Base-by-base conservation (phyloP, 176 grass and related monocot genomes). In the Elymus sibiricus region DNA sequence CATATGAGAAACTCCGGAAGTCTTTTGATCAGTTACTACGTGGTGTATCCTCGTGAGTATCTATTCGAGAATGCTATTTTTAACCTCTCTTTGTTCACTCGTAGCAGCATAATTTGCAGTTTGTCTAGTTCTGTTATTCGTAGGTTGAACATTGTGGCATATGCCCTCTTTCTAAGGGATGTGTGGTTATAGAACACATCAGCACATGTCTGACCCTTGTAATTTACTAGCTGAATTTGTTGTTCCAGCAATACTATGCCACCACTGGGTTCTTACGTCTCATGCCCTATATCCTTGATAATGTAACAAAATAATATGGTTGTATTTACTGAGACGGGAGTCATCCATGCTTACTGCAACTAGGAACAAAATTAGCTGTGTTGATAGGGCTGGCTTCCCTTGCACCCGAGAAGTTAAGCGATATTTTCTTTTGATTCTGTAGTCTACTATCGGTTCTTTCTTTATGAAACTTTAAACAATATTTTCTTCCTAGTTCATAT, bases 1-100 rank as follows among this genome's bases (percentile, higher is more conserved):
- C 97, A 37, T 99, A 99, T 88, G 97, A 99, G 84, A 99, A 99
- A 39, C 97, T 92, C 76, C 84, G 97, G 62, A 99, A 96, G 29
- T 93, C 97, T 83, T 96, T 92, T 78, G 97, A 99, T 90, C 92
- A 99, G 77, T 91, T 94, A 81, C 87, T 96, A 85, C 97, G 94
- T 79, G 94, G 92, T 64, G 94, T 99, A 82, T 97, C 94, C 84
- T 92, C 83, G 97, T 99, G 80, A 93, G 97, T 93, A 90, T 55
- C 16, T 69, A 70, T 86, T 39, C 55, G 37, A 60, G 53, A 49
- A 28, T 34, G 14, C 1, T 62, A 26, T 25, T 79, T 27, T 70
- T 38, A 78, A 38, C n/a, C 19, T 77, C 24, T 79, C 70, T 73
- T 17, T 70, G 66, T 80, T 76, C 19, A 16, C 38, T 25, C 1